These are phyloP conservation scores for Trichocomaceae sp. DNA, from an alignment of 2,329 filamentous ascomycete species.

Conservation along the genomic window DNA sequence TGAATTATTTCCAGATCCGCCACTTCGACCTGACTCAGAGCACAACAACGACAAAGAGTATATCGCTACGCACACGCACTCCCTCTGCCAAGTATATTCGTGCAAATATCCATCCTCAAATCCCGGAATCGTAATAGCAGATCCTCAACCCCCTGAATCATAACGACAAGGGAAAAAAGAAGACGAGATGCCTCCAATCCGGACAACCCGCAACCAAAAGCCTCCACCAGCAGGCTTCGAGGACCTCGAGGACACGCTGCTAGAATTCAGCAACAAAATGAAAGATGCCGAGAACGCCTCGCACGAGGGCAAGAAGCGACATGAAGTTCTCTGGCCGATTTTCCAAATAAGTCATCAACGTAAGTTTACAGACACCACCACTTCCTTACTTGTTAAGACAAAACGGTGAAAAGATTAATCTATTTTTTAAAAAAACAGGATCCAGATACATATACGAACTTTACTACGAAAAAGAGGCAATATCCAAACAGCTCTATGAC, in stretches of 20 bases:
- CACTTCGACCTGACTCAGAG: neutral
- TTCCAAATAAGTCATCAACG: conserved; percentile 96
- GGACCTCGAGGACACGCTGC: conserved; percentile 61
- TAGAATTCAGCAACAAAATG: conserved; percentile 63
- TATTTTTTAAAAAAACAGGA: conserved; percentile 30
- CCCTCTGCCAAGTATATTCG: neutral
- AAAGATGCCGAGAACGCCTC: conserved; percentile 82
- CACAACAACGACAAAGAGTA: neutral
- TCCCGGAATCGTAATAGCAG: no score
- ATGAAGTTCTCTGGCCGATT: conserved; percentile 93
- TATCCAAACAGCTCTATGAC: conserved; percentile 85
- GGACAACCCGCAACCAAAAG: conserved; percentile 55
- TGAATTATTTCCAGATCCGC: neutral
- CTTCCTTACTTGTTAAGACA: neutral
- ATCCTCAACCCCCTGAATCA: no score
- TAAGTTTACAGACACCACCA: conserved; percentile 35
- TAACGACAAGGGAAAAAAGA: neutral
- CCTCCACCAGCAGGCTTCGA: conserved; percentile 61
- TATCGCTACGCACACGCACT: neutral
- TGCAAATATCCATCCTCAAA: neutral
- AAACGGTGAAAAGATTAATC: neutral
- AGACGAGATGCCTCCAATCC: conserved; percentile 54
- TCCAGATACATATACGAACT: conserved; percentile 92
- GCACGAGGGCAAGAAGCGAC: conserved; percentile 70
- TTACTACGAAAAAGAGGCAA: conserved; percentile 96